phyloP scores from a whole-genome alignment of 495 filamentous ascomycete species.

The Lineolata rhizophorae region DNA sequence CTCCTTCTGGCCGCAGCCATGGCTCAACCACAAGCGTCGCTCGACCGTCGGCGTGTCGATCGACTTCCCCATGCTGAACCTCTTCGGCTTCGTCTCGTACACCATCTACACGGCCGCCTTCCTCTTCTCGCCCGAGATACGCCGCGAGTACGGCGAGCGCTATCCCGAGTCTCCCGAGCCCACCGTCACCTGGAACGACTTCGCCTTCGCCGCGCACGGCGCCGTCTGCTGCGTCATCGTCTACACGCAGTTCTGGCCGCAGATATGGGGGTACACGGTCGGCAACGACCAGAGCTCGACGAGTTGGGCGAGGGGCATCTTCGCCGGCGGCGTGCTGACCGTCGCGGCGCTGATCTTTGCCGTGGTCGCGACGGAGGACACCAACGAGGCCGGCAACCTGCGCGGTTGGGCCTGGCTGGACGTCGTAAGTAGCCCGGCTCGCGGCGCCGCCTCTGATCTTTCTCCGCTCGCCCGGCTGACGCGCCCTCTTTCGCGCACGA shows the following conservation, averaged over 20 bases:
- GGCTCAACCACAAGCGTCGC: conserved; percentile 49
- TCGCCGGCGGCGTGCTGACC: conserved; percentile 39
- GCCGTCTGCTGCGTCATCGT: conserved; percentile 41
- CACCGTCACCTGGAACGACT: conserved; percentile 75
- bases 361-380: conserved; percentile 26
- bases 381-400: conserved; percentile 23
- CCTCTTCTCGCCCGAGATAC: conserved; percentile 56
- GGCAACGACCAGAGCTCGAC: conserved; percentile 33
- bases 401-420: conserved; percentile 54
- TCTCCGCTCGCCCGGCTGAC: too few relatives aligned
- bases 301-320: conserved; percentile 39
- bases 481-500: too few relatives aligned
- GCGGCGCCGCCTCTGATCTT: too few relatives aligned
- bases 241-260: conserved; percentile 49
- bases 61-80: conserved; percentile 70
- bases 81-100: conserved; percentile 64
- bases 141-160: conserved; percentile 63
- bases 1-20: conserved; percentile 81
- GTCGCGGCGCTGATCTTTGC: conserved; percentile 31
- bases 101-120: conserved; percentile 48
- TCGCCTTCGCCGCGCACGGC: conserved; percentile 68
- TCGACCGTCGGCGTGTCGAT: conserved; percentile 67
- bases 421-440: conserved; percentile 47
- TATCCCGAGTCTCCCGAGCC: conserved; percentile 47
- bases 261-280: conserved; percentile 53